Evolutionary conservation across 306 rosid species (phyloP), one percentile per base, ranked within the genome.

Genomic region (Pyrus betulifolia): DNA sequence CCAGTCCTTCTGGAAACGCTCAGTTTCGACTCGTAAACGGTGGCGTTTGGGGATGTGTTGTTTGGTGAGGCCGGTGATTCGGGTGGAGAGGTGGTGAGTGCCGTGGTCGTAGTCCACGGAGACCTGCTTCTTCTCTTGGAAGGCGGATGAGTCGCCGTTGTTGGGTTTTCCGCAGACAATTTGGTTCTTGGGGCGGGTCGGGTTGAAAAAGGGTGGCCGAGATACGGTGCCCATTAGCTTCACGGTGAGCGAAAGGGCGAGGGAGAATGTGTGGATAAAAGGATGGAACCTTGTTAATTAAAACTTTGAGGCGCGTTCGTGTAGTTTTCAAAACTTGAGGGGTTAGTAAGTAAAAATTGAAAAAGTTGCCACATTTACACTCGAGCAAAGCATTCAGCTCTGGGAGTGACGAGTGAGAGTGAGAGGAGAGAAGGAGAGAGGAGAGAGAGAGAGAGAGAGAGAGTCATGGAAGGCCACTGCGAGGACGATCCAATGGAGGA

Each of bases 1-100:
- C 98, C 96, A 90, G 70, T 92, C 97, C 86, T 64, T 91, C 88
- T 94, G 96, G 74, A 90, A 94, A 3, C 90, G 91, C 60, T 92
- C 89, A 4, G 86, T 84, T 75, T 87, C 71, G 46, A 94, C 93
- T 7, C 91, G 88, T 77, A 90, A 42, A 35, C 87, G 93, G 76
- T 90, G 85, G 23, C 74, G 89, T 40, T 76, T 74, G 7, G 96
- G 91, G 74, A 92, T 89, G 70, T 90, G 87, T 5, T 80, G 80
- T 71, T 86, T 88, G 51, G 91, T 82, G 85, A 94, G 81, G 52
- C 98, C 96, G 58, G 77, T 12, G 67, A 90, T 54, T 19, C 42
- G 86, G 31, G 85, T 75, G 70, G 86, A 84, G 80, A 84, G 86
- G 25, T 82, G 86, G 74, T 86, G 98, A 67, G 73, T 78, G 55